Evolutionary conservation across 2,329 filamentous ascomycete species (phyloP), one percentile per base, ranked within the genome.

Genomic region (Exophiala calicioides): DNA sequence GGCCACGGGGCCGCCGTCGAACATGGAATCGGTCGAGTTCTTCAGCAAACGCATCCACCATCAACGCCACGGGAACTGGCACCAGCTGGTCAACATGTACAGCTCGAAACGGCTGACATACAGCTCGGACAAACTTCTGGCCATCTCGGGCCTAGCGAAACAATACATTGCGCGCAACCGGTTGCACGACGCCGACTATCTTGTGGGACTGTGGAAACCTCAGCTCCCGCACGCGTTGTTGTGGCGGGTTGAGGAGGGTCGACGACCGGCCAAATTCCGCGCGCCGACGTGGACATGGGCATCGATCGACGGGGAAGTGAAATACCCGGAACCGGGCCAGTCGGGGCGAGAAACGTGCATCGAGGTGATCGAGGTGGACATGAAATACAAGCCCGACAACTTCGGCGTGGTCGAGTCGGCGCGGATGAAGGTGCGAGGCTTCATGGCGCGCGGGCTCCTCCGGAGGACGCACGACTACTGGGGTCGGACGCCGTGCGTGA

Each of bases 201-300:
- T 56, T 8, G 55, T 47, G 7, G 58, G 58, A 3, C 35, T 59
- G 31, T 60, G 58, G 58, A 56, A 51, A 33, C 46, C 55, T 9
- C 46, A 53, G 5, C 30, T 60, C 9, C 58, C 56, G 10, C 49
- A 58, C 15, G 53, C 48, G 6, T 26, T 60, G n/a, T 44, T 60
- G 15, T 60, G 58, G 58, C 47, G 49, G 4, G 47, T 56, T 5
- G 48, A 58, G 16, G 33, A 46, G 18, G 58, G 56, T 4, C 47
- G 44, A 12, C 42, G 55, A 26, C 55, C 57, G 9, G 30, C 46
- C 2, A 53, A 52, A 33, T 60, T 55, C 40, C 37, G 56, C 13
- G 58, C 58, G 12, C 58, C 58, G 21, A 55, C 50, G 10, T 60
- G 58, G 58, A 50, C 56, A 3, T 60, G 58, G 58, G 50, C 56